These are phyloP conservation scores for Lyophyllum shimeji DNA, from an alignment of 768 basidiomycete genomes.

Conservation along the genomic window DNA sequence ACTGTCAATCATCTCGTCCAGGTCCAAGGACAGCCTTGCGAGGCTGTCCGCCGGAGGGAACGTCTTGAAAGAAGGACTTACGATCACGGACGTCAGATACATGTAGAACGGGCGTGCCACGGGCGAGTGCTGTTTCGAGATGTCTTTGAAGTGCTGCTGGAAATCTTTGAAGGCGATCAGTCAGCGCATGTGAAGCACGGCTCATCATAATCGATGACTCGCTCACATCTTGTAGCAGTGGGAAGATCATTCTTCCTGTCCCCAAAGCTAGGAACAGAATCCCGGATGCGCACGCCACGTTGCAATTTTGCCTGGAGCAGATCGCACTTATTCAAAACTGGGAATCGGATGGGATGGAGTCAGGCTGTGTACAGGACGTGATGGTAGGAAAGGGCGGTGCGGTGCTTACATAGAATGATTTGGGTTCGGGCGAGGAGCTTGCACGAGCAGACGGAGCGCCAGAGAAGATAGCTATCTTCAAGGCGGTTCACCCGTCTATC, in stretches of 20 bases:
- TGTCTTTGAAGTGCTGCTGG: slow-evolving; percentile 78
- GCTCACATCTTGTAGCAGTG: slow-evolving; percentile 71
- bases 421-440: slow-evolving; percentile 62
- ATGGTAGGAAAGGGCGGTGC: background rate
- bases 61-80: slow-evolving; percentile 35
- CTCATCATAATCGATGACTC: background rate
- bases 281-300: slow-evolving; percentile 62
- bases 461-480: slow-evolving; percentile 75
- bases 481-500: slow-evolving; percentile 68
- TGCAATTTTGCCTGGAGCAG: slow-evolving; percentile 71
- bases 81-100: slow-evolving; percentile 77
- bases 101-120: slow-evolving; percentile 66
- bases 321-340: slow-evolving; percentile 71
- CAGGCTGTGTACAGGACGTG: background rate
- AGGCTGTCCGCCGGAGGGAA: slow-evolving; percentile 4
- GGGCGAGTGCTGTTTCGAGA: slow-evolving; percentile 61
- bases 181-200: slow-evolving; percentile 2
- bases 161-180: slow-evolving; percentile 59
- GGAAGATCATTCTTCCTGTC: slow-evolving; percentile 68
- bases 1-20: slow-evolving; percentile 9
- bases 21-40: slow-evolving; percentile 3
- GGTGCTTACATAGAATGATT: slow-evolving; percentile 43
- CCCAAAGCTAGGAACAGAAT: slow-evolving; percentile 73
- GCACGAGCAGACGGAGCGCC: slow-evolving; percentile 72
- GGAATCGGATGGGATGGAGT: background rate